Conservation (phyloP, 352 stramenopile genomes). For the Globisporangium yorkense region DNA sequence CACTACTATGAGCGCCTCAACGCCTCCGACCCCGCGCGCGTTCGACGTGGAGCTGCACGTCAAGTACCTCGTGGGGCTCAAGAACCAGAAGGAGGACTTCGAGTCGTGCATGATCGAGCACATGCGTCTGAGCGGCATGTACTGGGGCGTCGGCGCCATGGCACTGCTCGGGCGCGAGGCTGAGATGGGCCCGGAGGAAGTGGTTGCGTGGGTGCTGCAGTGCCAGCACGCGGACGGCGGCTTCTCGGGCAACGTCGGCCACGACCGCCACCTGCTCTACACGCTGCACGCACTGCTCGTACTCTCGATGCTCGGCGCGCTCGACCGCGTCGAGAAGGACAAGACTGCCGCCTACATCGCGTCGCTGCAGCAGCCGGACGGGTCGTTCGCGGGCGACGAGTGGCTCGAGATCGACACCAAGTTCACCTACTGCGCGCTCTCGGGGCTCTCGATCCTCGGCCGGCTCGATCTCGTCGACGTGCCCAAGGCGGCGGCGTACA, state of each 20-base stretch:
- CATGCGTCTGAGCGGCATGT: conserved; percentile 97
- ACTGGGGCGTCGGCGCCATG: conserved; percentile 96
- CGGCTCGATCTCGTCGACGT: conserved; percentile 85
- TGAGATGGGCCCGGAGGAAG: conserved; percentile 69
- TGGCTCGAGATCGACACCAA: conserved; percentile 98
- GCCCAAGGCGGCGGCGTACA: conserved; percentile 88
- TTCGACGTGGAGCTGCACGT: conserved; percentile 73
- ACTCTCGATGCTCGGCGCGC: conserved; percentile 89
- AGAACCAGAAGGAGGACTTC: conserved; percentile 87
- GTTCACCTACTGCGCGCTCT: conserved; percentile 98
- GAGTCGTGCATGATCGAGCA: conserved; percentile 95
- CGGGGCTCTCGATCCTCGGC: conserved; percentile 91
- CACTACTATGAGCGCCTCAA: conserved; percentile 1
- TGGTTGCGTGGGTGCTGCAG: conserved; percentile 94
- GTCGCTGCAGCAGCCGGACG: conserved; percentile 93
- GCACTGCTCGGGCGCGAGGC: conserved; percentile 89
- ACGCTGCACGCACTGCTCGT: conserved; percentile 97
- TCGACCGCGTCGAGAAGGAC: conserved; percentile 79
- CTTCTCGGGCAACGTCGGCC: conserved; percentile 95
- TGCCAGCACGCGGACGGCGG: conserved; percentile 91
- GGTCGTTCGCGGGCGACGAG: conserved; percentile 95
- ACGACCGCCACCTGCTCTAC: conserved; percentile 98
- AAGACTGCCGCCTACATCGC: conserved; percentile 83
- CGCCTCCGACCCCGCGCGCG: not conserved
- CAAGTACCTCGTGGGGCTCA: conserved; percentile 72